Base-by-base conservation (phyloP, 805 yeast genomes). In the Pichia scutulata region DNA sequence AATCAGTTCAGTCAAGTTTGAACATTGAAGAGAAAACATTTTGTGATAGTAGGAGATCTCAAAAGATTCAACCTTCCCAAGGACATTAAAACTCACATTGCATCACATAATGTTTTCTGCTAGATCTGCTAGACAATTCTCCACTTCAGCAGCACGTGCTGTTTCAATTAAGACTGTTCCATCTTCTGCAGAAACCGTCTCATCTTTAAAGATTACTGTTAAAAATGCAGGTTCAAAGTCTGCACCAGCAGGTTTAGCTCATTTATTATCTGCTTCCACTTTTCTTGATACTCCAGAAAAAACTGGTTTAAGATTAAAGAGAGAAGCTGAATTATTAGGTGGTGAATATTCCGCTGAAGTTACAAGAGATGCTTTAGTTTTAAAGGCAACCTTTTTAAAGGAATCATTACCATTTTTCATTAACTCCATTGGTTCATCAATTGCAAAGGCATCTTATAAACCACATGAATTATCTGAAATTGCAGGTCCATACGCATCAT, bases 251-350 rank as follows among this genome's bases (percentile, higher is more conserved):
- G 99, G 98, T 72, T 71, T 85, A 58, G 76, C 97, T 43, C 97
- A 92, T 70, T 72, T 89, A 57, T 77, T 90, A 63, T 80, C 92
- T 63, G 80, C 89, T 70, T 89, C 81, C 70, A 84, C 84, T 62
- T 93, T 85, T 76, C 80, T 85, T 66, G 84, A 86, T 77, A 89
- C 96, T 51, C 75, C 76, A 55, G 69, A 80, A 60, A 88, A 89
- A 70, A 85, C 97, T 19, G 96, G 93, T 23, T 77, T 93, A 67
- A 86, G 98, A 75, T 76, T 90, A 64, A 86, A 89, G 65, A 86
- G 99, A 72, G 99, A 93, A 74, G 74, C 90, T 47, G 99, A 92
- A 74, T 80, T 93, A 57, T 76, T 92, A 57, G 98, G 99, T 59
- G 98, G 96, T 66, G 71, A 70, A 53, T 79, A 89, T 69, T 65